Evolutionary conservation across 805 yeast genomes (phyloP).

Genomic region (Yarrowia sp.): DNA sequence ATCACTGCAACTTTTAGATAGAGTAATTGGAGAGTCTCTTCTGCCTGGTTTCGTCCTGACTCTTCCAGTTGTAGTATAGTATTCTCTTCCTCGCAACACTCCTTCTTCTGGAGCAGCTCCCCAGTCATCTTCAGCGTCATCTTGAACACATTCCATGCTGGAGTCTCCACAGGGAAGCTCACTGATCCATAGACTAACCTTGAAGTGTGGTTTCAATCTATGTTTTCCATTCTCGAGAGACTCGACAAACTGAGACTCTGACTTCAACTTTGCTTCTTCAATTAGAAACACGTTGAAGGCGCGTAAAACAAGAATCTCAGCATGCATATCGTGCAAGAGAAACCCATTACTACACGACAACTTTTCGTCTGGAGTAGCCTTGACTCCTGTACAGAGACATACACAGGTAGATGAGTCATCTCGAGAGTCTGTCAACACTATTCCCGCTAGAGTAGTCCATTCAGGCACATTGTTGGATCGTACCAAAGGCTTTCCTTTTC

Average conservation of each 20-base stretch:
- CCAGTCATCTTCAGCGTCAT: constrained; percentile 32
- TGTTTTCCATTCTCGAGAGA: not conserved
- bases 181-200: constrained; percentile 44
- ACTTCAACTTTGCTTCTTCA: constrained; percentile 42
- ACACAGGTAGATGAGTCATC: constrained; percentile 39
- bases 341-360: constrained; percentile 51
- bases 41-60: constrained; percentile 95
- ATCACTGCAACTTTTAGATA: constrained; percentile 87
- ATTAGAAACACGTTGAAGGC: constrained; percentile 62
- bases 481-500: constrained; percentile 54
- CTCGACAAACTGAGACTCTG: constrained; percentile 20
- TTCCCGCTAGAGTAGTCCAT: constrained; percentile 81
- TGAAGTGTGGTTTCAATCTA: constrained; percentile 50
- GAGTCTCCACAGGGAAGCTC: constrained; percentile 92
- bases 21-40: constrained; percentile 63
- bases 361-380: constrained; percentile 58
- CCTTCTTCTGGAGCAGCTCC: constrained; percentile 26
- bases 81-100: constrained; percentile 59
- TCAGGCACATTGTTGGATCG: constrained; percentile 66
- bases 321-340: constrained; percentile 84
- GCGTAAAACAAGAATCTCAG: constrained; percentile 74
- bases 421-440: constrained; percentile 44
- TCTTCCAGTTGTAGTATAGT: constrained; percentile 53
- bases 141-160: constrained; percentile 51
- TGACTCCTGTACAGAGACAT: constrained; percentile 76